phyloP scores from a whole-genome alignment of 2,329 filamentous ascomycete genomes.

The Didymellaceae sp. region DNA sequence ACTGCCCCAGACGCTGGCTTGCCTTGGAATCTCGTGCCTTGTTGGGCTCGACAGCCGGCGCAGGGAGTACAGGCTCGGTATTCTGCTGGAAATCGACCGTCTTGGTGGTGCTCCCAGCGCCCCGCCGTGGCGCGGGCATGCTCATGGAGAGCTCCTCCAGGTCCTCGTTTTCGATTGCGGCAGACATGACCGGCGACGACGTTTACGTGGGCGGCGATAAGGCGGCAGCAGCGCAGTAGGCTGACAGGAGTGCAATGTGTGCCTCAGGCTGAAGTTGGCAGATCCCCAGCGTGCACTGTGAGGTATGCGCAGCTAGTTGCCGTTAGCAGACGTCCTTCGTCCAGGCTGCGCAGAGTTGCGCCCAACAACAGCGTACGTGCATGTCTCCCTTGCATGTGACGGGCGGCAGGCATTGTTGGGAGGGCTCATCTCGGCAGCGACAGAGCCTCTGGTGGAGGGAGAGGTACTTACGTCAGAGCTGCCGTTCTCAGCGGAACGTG shows the following conservation, averaged over 20 bases:
- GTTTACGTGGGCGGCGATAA: background rate
- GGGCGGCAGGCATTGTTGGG: slow-evolving; percentile 1
- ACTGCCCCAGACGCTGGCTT: slow-evolving; percentile 88
- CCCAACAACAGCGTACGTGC: background rate
- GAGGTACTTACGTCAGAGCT: slow-evolving; percentile 17
- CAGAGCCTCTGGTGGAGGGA: background rate
- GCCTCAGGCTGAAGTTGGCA: background rate
- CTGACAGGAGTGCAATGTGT: background rate
- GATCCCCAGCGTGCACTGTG: background rate
- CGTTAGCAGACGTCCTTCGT: slow-evolving; percentile 5
- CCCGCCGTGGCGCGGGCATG: slow-evolving; percentile 68
- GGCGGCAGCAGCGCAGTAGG: background rate
- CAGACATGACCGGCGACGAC: slow-evolving; percentile 40
- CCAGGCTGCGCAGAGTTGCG: background rate
- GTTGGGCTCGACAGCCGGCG: slow-evolving; percentile 43
- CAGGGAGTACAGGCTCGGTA: slow-evolving; percentile 29
- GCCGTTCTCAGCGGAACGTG: slow-evolving; percentile 6
- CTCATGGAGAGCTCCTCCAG: slow-evolving; percentile 71
- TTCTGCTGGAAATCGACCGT: slow-evolving; percentile 45
- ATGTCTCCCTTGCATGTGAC: slow-evolving; percentile 5
- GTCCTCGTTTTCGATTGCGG: slow-evolving; percentile 77
- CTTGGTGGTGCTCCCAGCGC: slow-evolving; percentile 38
- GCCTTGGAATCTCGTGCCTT: slow-evolving; percentile 63
- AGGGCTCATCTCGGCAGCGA: background rate
- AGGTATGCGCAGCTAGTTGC: slow-evolving; percentile 5